A percentile compares a stretch with the other conserved stretches of the same genome.
phyloP scores from a whole-genome alignment of 345 rosid genomes.

The Litchi chinensis region DNA sequence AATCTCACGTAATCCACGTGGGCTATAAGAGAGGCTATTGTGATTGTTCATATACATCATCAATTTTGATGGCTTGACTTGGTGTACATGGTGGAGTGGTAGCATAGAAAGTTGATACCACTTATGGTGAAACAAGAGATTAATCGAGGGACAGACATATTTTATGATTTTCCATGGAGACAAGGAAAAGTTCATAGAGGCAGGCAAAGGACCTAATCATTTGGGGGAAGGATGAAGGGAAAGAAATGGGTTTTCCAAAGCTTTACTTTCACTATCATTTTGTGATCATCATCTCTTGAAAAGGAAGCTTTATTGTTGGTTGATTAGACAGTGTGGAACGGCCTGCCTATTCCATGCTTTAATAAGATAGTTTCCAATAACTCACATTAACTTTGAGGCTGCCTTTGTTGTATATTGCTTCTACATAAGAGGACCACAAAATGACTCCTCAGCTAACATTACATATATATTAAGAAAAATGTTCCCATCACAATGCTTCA shows the following conservation, averaged over 20 bases:
- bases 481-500: not conserved
- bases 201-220: conserved; percentile 34
- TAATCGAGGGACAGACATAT: not conserved
- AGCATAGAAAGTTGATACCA: conserved; percentile 17
- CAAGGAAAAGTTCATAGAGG: conserved; percentile 4
- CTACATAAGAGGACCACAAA: too few relatives aligned
- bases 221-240: conserved; percentile 40
- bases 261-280: conserved; percentile 41
- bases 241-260: conserved; percentile 31
- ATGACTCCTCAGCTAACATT: not conserved
- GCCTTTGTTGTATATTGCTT: not conserved
- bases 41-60: not conserved
- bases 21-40: not conserved
- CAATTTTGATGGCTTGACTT: not conserved
- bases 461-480: too few relatives aligned
- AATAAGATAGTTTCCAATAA: not conserved
- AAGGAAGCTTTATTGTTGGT: conserved; percentile 44
- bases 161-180: conserved; percentile 18
- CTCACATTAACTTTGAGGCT: not conserved
- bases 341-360: not conserved
- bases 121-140: not conserved
- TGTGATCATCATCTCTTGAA: conserved; percentile 43
- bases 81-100: not conserved
- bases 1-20: too few relatives aligned
- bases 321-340: conserved; percentile 17